These are phyloP conservation scores for Ochromonas danica DNA, from an alignment of 108 stramenopile species.

Conservation along the genomic window DNA sequence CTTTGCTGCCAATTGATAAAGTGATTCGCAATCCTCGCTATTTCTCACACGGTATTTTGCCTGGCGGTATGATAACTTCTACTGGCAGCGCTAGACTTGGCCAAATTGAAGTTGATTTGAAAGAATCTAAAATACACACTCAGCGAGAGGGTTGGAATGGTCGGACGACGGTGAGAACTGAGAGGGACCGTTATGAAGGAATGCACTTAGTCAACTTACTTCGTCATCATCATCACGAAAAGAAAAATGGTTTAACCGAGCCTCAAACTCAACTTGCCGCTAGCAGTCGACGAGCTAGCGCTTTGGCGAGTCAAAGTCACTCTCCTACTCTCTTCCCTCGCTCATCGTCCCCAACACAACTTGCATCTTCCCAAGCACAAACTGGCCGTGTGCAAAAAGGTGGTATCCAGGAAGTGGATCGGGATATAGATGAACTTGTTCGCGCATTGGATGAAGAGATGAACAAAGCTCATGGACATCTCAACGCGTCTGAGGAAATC, in stretches of 20 bases:
- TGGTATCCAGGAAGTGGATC: neutral
- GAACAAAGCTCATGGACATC: neutral
- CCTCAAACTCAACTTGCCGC: neutral
- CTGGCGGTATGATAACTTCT: neutral
- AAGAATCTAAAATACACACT: neutral
- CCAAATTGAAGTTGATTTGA: neutral
- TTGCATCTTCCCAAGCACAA: neutral
- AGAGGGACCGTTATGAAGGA: neutral
- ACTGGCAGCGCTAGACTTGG: neutral
- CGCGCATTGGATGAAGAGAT: neutral
- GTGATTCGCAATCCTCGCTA: neutral
- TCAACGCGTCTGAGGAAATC: neutral
- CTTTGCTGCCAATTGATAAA: constrained; percentile 28
- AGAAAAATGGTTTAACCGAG: neutral
- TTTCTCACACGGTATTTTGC: neutral
- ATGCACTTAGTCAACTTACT: neutral
- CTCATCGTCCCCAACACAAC: neutral
- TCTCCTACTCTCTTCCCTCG: neutral
- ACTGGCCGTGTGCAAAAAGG: neutral
- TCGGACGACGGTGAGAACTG: neutral
- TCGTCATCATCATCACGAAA: neutral
- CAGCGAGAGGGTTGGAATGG: neutral
- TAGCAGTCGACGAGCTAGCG: neutral
- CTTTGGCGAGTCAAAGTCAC: too few species aligned
- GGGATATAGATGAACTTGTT: neutral